phyloP scores from a whole-genome alignment of 306 rosid species.

The Begonia loranthoides region DNA sequence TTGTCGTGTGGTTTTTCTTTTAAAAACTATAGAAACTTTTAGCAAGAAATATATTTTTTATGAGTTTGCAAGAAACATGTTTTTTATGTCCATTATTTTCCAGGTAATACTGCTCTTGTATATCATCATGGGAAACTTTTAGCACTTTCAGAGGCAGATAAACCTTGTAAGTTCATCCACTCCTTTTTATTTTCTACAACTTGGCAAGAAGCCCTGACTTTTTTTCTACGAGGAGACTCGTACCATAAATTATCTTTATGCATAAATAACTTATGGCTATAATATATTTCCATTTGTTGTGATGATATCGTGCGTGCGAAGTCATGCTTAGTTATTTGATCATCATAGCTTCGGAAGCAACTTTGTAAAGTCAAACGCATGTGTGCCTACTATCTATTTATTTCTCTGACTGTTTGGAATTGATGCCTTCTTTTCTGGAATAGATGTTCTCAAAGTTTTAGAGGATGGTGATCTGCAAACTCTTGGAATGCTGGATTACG shows the following conservation, averaged over 20 bases:
- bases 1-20: too few species aligned
- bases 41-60: too few species aligned
- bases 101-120: constrained; percentile 84
- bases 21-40: too few species aligned
- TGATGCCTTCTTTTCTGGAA: background rate
- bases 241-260: too few species aligned
- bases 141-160: constrained; percentile 85
- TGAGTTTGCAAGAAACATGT: constrained; percentile 15
- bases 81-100: constrained; percentile 8
- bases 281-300: too few species aligned
- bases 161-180: constrained; percentile 62
- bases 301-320: too few species aligned
- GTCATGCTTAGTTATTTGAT: too few species aligned
- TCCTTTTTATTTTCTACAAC: constrained; percentile 2
- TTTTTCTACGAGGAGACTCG: background rate
- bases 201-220: background rate
- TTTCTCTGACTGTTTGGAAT: too few species aligned
- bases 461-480: constrained; percentile 98
- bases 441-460: constrained; percentile 80
- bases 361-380: too few species aligned
- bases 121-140: constrained; percentile 90
- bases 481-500: constrained; percentile 81
- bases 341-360: too few species aligned
- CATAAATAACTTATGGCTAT: too few species aligned
- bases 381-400: too few species aligned